Evolutionary conservation across 2,329 filamentous ascomycete genomes (phyloP).

Genomic region (Pyrenophora teres): DNA sequence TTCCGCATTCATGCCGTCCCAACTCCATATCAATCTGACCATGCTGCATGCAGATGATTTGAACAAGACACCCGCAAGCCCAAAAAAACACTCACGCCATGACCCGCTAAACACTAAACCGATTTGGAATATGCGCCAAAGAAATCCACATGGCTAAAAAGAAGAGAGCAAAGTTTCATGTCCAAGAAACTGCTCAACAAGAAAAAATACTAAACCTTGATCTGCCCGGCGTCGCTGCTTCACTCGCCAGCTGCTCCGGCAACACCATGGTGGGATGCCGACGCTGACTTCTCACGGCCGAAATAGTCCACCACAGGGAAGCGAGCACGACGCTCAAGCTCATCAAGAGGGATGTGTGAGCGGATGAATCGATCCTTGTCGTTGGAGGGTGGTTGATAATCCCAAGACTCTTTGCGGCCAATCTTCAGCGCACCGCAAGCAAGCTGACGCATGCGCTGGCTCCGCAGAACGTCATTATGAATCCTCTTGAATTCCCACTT

Average conservation of each 20-base stretch:
- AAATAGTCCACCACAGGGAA: slow-evolving; percentile 64
- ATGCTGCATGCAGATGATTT: background rate
- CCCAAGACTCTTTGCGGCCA: slow-evolving; percentile 74
- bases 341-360: slow-evolving; percentile 78
- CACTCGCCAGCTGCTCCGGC: slow-evolving; percentile 45
- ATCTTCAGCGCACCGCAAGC: slow-evolving; percentile 79
- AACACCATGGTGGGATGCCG: slow-evolving; percentile 41
- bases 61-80: background rate
- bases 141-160: background rate
- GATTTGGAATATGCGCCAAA: background rate
- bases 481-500: slow-evolving; percentile 85
- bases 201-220: background rate
- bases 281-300: slow-evolving; percentile 45
- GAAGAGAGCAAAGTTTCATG: background rate
- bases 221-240: background rate
- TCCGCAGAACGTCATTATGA: slow-evolving; percentile 72
- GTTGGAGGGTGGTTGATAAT: slow-evolving; percentile 76
- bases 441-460: slow-evolving; percentile 77
- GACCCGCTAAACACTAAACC: slow-evolving; percentile 2
- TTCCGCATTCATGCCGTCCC: background rate
- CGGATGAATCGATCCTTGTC: slow-evolving; percentile 76
- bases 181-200: background rate
- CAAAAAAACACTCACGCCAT: slow-evolving; percentile 5
- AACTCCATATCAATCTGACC: slow-evolving; percentile 2
- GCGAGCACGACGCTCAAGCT: slow-evolving; percentile 75